These are phyloP conservation scores for Helicostylum pulchrum DNA, from an alignment of 192 early-diverging fungal genomes.

Conservation along the genomic window DNA sequence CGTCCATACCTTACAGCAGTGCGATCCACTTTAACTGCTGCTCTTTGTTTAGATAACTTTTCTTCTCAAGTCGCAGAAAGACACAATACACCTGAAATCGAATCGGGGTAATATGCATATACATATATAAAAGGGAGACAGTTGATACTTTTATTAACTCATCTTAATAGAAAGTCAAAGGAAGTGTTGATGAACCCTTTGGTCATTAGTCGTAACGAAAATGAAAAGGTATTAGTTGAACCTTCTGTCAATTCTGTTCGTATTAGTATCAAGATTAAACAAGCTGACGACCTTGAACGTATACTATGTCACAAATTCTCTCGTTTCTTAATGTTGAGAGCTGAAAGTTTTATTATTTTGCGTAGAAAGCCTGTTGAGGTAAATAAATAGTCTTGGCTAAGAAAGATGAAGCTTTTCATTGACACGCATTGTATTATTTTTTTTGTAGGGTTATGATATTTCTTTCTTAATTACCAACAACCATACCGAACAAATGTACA, in stretches of 20 bases:
- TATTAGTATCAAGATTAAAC: conserved; percentile 93
- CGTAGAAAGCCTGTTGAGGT: conserved; percentile 86
- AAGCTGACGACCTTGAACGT: conserved; percentile 95
- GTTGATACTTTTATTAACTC: not conserved
- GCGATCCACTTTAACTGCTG: conserved; percentile 88
- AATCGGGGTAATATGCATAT: conserved; percentile 62
- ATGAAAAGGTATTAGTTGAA: conserved; percentile 93
- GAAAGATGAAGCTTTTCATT: not conserved
- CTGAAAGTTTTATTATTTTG: conserved; percentile 94
- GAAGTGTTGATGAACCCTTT: conserved; percentile 90
- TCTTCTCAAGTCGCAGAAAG: conserved; percentile 94
- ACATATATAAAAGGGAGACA: not conserved
- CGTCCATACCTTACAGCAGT: conserved; percentile 94
- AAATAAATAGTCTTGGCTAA: conserved; percentile 18
- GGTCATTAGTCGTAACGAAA: conserved; percentile 88
- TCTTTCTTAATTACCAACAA: conserved; percentile 95
- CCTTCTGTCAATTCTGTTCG: conserved; percentile 91
- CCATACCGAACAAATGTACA: conserved; percentile 98
- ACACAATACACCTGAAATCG: conserved; percentile 98
- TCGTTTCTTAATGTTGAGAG: conserved; percentile 96
- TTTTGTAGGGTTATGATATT: conserved; percentile 95
- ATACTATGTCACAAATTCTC: conserved; percentile 96
- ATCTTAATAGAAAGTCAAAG: conserved; percentile 22
- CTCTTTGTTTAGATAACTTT: conserved; percentile 96
- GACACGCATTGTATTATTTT: not conserved